phyloP scores from a whole-genome alignment of 2,329 filamentous ascomycete genomes.

The Tolypocladium pustulatum region DNA sequence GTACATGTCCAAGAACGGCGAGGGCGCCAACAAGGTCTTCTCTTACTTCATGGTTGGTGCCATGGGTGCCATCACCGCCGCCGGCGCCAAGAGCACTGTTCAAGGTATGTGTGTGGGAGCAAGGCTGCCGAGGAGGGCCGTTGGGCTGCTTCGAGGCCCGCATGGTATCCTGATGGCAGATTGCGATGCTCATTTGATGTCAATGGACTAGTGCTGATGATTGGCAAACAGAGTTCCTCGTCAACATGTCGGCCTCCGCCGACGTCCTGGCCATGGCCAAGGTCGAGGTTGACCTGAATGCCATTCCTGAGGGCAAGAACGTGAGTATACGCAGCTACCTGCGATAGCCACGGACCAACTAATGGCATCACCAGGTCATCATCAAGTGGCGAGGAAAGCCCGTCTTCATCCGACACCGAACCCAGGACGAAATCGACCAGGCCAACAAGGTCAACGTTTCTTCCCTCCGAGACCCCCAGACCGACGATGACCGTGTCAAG shows the following conservation, averaged over 20 bases:
- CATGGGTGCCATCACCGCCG: conserved; percentile 82
- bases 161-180: conserved; percentile 2
- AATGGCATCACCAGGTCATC: conserved; percentile 56
- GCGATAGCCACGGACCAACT: conserved; percentile 1
- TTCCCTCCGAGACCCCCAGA: conserved; percentile 79
- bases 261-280: conserved; percentile 98
- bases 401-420: conserved; percentile 99
- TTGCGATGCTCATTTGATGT: not conserved
- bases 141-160: conserved; percentile 8
- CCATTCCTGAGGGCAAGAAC: conserved; percentile 99
- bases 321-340: conserved; percentile 40
- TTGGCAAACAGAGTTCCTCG: conserved; percentile 72
- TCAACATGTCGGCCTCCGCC: conserved; percentile 99
- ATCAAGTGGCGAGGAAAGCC: conserved; percentile 99
- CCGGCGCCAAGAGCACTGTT: conserved; percentile 94
- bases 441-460: conserved; percentile 81
- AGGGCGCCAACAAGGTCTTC: conserved; percentile 74
- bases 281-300: conserved; percentile 87
- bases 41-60: conserved; percentile 98
- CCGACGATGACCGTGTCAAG: conserved; percentile 88
- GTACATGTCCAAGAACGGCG: conserved; percentile 63
- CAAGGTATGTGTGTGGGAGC: conserved; percentile 59
- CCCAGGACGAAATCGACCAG: conserved; percentile 83
- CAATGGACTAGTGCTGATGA: conserved; percentile 18
- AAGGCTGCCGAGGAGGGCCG: conserved; percentile 10